Base-by-base conservation (phyloP, 305 asterid genomes). In the Fraxinus dipetala region DNA sequence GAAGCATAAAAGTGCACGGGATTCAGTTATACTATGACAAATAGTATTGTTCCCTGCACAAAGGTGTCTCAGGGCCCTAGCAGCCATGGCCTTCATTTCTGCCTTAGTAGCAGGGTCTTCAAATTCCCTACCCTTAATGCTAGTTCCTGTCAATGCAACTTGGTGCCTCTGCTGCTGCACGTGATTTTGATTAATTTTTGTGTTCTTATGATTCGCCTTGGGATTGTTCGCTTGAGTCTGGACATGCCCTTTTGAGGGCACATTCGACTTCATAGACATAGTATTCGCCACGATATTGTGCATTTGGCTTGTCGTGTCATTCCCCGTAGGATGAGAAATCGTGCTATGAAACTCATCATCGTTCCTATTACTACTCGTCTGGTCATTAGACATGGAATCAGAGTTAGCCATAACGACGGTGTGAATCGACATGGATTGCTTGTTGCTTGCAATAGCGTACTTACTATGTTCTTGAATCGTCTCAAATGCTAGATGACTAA, bases 41-140 rank as follows among this genome's bases (percentile, higher is more conserved):
- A 89, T 85, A 1, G 85, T 18, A 7, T 84, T 77, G 34, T 90
- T 92, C 1, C 92, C 92, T 0, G 91, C 90, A 77, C 94, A 90
- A 20, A 92, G 92, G 83, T 87, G 83, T 1, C 91, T 84, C 4
- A 92, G 91, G 2, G 94, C 94, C 80, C 92, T 75, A 3, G 96
- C 96, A 0, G 96, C 85, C 96, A 90, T 90, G 6, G 91, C 87
- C 48, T 92, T 92, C 93, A 92, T 90, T 72, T 92, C 89, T 3
- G 89, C 87, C 75, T 92, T 89, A 0, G 91, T 90, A 0, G 82
- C 76, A 0, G 93, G 87, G 30, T 90, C 92, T 82, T 90, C 94
- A 38, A 76, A 85, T 74, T 92, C 93, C 16, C 94, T 76, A 0
- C 90, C 90, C 75, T 91, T 92, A 28, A 89, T 86, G 88, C 94